Evolutionary conservation across 1,284 basidiomycete species (phyloP).

Genomic region (Tilletiaria anomala): DNA sequence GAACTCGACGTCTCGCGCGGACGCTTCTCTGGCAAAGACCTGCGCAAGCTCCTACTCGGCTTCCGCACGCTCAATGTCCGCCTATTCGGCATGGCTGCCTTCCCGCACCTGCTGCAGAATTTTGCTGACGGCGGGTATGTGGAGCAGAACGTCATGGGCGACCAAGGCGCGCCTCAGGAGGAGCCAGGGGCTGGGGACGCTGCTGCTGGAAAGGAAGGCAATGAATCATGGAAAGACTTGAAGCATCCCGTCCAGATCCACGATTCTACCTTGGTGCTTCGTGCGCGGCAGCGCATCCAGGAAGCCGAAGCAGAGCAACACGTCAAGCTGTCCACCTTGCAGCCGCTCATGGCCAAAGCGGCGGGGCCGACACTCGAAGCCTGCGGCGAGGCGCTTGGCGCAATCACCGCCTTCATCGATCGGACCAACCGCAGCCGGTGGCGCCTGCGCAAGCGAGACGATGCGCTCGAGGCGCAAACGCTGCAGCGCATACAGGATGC

Average conservation of each 20-base stretch:
- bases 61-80: not conserved
- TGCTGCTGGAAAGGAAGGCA: too few species aligned
- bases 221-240: too few species aligned
- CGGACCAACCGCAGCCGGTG: conserved; percentile 46
- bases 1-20: not conserved
- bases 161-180: too few species aligned
- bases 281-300: conserved; percentile 41
- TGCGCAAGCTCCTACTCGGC: not conserved
- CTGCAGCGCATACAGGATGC: conserved; percentile 24
- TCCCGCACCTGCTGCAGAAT: conserved; percentile 38
- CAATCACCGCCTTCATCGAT: conserved; percentile 23
- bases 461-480: not conserved
- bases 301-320: conserved; percentile 40
- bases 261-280: conserved; percentile 15
- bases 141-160: conserved; percentile 31
- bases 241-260: conserved; percentile 34
- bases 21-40: not conserved
- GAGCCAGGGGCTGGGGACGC: too few species aligned
- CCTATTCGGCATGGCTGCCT: not conserved
- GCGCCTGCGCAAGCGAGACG: conserved; percentile 6
- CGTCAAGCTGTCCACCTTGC: conserved; percentile 44
- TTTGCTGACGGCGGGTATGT: too few species aligned
- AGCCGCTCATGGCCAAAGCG: conserved; percentile 44
- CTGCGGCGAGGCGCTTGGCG: conserved; percentile 41
- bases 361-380: conserved; percentile 44